Conservation (phyloP, 108 stramenopile species). For the Seminavis robusta region DNA sequence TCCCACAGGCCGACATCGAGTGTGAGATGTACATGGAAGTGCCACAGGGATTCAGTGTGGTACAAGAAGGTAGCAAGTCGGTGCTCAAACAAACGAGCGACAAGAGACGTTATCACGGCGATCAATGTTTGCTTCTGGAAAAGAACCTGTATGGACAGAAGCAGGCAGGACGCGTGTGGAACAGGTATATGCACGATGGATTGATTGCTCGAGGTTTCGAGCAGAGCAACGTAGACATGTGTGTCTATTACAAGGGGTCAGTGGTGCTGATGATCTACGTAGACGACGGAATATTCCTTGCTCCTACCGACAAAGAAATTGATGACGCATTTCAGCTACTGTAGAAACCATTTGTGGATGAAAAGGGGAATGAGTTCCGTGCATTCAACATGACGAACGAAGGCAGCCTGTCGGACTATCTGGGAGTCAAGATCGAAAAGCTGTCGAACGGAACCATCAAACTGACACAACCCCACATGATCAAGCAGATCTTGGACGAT, state of each 20-base stretch:
- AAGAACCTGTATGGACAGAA: conserved; percentile 40
- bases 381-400: conserved; percentile 25
- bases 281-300: conserved; percentile 41
- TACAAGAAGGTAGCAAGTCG: conserved; percentile 13
- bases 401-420: conserved; percentile 43
- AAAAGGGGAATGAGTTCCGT: no score
- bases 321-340: conserved; percentile 19
- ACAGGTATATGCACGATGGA: conserved; percentile 23
- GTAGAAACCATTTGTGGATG: conserved; percentile 11
- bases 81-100: no score
- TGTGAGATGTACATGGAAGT: conserved; percentile 38
- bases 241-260: conserved; percentile 38
- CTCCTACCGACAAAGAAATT: conserved; percentile 20
- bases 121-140: no score
- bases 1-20: conserved; percentile 37
- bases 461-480: conserved; percentile 27
- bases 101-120: no score
- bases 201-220: conserved; percentile 20
- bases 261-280: conserved; percentile 38
- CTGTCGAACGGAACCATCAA: conserved; percentile 7
- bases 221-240: conserved; percentile 40
- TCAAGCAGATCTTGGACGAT: conserved; percentile 16
- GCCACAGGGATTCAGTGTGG: conserved; percentile 28
- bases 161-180: conserved; percentile 35
- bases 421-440: conserved; percentile 32